phyloP scores from a whole-genome alignment of 495 filamentous ascomycete species.

The Xylaria nigripes region DNA sequence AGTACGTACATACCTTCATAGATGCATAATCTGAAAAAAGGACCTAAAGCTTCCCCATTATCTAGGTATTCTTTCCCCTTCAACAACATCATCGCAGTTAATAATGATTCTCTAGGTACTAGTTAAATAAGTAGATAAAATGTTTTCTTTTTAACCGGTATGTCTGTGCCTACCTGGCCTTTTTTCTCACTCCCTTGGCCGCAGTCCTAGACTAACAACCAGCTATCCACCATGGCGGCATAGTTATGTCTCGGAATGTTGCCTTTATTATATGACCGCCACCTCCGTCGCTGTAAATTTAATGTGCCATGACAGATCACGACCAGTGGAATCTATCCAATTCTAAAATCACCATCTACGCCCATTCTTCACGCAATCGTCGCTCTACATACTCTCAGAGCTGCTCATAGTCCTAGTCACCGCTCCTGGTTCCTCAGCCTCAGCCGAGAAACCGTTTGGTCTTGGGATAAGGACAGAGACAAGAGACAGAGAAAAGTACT shows the following conservation, averaged over 20 bases:
- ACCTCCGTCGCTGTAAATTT: constrained; percentile 5
- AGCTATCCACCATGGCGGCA: background rate
- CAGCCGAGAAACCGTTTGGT: constrained; percentile 1
- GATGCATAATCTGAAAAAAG: too few species aligned
- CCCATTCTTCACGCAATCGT: background rate
- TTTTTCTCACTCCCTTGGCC: background rate
- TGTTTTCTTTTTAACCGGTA: constrained; percentile 4
- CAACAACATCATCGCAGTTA: background rate
- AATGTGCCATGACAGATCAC: constrained; percentile 10
- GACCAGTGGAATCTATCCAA: background rate
- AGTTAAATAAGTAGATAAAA: background rate
- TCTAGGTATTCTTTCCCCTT: background rate
- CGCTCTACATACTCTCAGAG: background rate
- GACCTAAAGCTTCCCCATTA: background rate
- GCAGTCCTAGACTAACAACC: background rate
- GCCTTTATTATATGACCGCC: background rate
- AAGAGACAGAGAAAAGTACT: too few species aligned
- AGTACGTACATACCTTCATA: too few species aligned
- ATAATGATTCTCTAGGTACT: background rate
- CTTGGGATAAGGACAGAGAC: background rate
- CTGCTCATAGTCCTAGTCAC: background rate
- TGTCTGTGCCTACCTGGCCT: background rate
- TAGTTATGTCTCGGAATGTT: constrained; percentile 2
- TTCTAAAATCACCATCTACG: background rate
- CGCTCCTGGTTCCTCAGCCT: background rate